Conservation (phyloP, 768 basidiomycete species). For the Saitozyma podzolica region DNA sequence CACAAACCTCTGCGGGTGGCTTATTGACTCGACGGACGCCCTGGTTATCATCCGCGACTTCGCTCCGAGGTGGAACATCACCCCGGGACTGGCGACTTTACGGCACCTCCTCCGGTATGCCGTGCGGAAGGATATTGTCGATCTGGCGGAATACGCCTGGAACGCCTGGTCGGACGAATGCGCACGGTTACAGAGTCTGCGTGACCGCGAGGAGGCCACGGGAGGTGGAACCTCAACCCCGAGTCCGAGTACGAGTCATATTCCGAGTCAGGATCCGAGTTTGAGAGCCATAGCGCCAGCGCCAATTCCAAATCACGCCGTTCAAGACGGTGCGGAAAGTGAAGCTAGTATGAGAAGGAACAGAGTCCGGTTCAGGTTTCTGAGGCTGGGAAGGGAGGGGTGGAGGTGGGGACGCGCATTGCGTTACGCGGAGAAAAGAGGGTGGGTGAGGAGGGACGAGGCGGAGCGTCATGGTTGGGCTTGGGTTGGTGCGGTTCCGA, state of each 20-base stretch:
- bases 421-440: not conserved
- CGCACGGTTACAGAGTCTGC: not conserved
- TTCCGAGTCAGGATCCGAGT: too few relatives aligned
- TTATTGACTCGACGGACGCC: not conserved
- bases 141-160: slow-evolving; percentile 6
- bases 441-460: slow-evolving; percentile 2
- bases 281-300: too few relatives aligned
- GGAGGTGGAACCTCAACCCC: too few relatives aligned
- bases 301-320: not conserved
- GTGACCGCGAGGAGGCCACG: not conserved
- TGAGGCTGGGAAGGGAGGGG: slow-evolving; percentile 2
- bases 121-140: not conserved
- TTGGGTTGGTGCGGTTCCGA: not conserved
- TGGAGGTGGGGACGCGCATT: slow-evolving; percentile 1
- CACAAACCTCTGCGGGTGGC: not conserved
- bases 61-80: not conserved
- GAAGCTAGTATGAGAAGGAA: not conserved
- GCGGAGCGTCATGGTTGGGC: not conserved
- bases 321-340: not conserved
- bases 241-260: not conserved
- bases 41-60: too few relatives aligned
- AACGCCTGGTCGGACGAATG: slow-evolving; percentile 5
- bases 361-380: slow-evolving; percentile 5
- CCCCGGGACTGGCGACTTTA: slow-evolving; percentile 4
- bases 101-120: slow-evolving; percentile 10